Conservation (phyloP, 2,329 filamentous ascomycete genomes). For the Venturia nashicola region DNA sequence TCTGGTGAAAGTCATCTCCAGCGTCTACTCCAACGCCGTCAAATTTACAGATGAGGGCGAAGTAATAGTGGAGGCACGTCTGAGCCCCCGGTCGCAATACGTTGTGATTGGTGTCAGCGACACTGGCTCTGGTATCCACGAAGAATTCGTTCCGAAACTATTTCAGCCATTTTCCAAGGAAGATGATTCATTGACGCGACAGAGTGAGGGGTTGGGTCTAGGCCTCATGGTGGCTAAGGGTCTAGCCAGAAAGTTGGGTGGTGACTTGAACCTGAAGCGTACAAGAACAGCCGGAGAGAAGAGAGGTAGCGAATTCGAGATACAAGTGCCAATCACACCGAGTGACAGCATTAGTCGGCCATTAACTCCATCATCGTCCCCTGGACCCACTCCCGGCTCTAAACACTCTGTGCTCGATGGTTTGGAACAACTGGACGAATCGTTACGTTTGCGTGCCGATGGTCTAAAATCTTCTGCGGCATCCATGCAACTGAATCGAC, state of each 20-base stretch:
- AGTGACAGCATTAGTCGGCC: conserved; percentile 38
- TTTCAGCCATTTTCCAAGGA: conserved; percentile 61
- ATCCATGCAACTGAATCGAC: neutral
- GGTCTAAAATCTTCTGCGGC: neutral
- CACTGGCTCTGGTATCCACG: conserved; percentile 56
- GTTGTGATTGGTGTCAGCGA: conserved; percentile 52
- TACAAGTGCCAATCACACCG: conserved; percentile 49
- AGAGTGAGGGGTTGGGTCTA: conserved; percentile 55
- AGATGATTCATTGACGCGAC: conserved; percentile 54
- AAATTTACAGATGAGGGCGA: conserved; percentile 57
- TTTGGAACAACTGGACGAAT: neutral
- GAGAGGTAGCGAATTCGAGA: conserved; percentile 56
- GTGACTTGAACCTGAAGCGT: conserved; percentile 51
- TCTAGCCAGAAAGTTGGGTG: conserved; percentile 54
- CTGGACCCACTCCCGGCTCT: neutral
- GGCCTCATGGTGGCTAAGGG: conserved; percentile 63
- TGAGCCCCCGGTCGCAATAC: conserved; percentile 39
- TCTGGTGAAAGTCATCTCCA: conserved; percentile 50
- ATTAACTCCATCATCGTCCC: conserved; percentile 32
- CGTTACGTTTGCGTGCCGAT: neutral
- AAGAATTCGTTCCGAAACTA: conserved; percentile 51
- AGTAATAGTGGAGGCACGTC: conserved; percentile 43
- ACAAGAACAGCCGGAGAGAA: conserved; percentile 50
- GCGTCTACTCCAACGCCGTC: conserved; percentile 53
- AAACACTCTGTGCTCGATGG: neutral